These are phyloP conservation scores for Microcos paniculata DNA, from an alignment of 345 rosid genomes.

Conservation along the genomic window DNA sequence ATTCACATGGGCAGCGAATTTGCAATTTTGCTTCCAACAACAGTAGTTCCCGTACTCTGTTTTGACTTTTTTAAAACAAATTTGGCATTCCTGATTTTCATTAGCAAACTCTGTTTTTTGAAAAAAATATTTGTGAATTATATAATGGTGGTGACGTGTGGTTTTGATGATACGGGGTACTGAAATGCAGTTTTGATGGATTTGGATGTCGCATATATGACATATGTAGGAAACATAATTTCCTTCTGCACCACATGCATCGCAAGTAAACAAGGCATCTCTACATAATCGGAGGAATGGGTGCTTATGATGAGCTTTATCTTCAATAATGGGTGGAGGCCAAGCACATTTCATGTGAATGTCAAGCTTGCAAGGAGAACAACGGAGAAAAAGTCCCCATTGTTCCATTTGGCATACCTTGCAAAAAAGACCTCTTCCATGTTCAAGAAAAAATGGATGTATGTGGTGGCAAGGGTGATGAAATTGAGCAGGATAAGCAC, in stretches of 20 bases:
- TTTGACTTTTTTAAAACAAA: constrained; percentile 14
- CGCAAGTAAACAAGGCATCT: not conserved
- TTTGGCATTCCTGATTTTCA: not conserved
- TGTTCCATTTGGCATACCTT: not conserved
- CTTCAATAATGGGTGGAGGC: not conserved
- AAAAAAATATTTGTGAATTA: not conserved
- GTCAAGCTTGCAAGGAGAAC: not conserved
- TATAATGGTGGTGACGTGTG: constrained; percentile 7
- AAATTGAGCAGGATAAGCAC: not conserved
- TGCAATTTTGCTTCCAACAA: constrained; percentile 5
- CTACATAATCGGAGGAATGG: not conserved
- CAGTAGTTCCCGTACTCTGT: constrained; percentile 18
- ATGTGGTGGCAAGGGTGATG: not conserved
- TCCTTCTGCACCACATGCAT: constrained; percentile 23
- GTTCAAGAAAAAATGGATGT: not conserved
- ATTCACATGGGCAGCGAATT: constrained; percentile 17
- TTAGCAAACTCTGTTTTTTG: not conserved
- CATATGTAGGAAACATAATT: constrained; percentile 6
- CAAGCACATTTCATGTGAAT: not conserved
- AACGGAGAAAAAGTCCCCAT: not conserved
- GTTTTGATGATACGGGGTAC: not conserved
- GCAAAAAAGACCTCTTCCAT: not conserved
- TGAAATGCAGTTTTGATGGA: not conserved
- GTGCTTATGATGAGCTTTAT: not conserved
- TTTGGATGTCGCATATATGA: not conserved